Evolutionary conservation across 1,284 basidiomycete genomes (phyloP).

Genomic region (Ustilago tritici): DNA sequence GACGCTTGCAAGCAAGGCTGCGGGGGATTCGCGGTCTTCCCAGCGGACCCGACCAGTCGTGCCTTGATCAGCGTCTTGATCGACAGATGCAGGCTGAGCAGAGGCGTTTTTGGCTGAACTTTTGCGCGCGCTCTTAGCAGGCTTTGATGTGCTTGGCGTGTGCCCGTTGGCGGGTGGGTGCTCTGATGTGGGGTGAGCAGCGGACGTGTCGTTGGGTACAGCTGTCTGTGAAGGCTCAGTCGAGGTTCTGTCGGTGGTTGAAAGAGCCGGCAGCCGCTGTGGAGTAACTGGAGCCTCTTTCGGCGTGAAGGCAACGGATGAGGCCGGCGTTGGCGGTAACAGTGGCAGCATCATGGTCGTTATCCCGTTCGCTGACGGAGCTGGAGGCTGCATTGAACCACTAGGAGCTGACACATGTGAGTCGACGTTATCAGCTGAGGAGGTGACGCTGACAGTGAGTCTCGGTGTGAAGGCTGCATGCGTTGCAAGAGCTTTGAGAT

Average conservation of each 20-base stretch:
- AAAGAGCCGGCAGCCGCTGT: background rate
- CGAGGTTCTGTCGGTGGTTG: background rate
- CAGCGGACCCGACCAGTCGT: background rate
- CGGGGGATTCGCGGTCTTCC: slow-evolving; percentile 13
- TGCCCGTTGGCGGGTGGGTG: slow-evolving; percentile 5
- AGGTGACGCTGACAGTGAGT: slow-evolving; percentile 41
- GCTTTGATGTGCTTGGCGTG: background rate
- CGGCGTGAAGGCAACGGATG: background rate
- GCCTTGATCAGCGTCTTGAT: too few species aligned
- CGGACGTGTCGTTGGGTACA: background rate
- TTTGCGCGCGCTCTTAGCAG: background rate
- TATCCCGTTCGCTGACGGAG: slow-evolving; percentile 2
- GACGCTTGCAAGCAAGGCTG: slow-evolving; percentile 10
- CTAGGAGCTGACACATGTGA: background rate
- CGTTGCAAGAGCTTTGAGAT: slow-evolving; percentile 51
- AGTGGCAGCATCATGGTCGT: background rate
- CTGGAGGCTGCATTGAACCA: background rate
- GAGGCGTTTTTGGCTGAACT: background rate
- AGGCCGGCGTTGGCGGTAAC: background rate
- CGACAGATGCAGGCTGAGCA: background rate
- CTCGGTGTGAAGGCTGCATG: slow-evolving; percentile 44
- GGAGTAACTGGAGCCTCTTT: slow-evolving; percentile 1
- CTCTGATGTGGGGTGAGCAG: background rate
- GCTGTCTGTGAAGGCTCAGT: background rate
- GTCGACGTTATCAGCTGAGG: background rate